A percentile compares a stretch with the other conserved stretches of the same genome.
Conservation (phyloP, 2,329 filamentous ascomycete species). For the Botryotinia convoluta region DNA sequence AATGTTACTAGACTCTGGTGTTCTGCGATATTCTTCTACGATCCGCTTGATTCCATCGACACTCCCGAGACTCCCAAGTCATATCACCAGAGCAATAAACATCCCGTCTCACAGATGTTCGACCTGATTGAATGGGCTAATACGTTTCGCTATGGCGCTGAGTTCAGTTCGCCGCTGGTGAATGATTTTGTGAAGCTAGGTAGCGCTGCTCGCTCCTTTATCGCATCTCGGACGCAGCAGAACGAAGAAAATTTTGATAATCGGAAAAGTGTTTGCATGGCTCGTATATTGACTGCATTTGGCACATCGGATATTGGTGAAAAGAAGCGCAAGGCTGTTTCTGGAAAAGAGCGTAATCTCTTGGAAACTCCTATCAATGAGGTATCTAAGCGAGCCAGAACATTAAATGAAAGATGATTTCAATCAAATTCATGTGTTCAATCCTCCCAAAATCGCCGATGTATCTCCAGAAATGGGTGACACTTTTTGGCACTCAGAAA, state of each 20-base stretch:
- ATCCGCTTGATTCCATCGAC: background rate
- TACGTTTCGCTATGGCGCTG: background rate
- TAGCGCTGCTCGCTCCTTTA: background rate
- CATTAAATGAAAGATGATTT: background rate
- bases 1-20: background rate
- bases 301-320: background rate
- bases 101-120: background rate
- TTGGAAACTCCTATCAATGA: background rate
- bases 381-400: background rate
- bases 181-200: background rate
- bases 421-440: background rate
- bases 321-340: constrained; percentile 1
- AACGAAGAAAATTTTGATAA: background rate
- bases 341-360: background rate
- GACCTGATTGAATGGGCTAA: background rate
- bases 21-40: background rate
- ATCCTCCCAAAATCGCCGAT: background rate
- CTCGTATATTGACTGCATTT: background rate
- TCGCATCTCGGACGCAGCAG: background rate
- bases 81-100: background rate
- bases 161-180: background rate
- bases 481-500: background rate
- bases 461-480: background rate
- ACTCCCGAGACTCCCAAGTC: background rate
- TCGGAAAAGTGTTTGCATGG: background rate